phyloP scores from a whole-genome alignment of 305 asterid species.

The Lippia alba region DNA sequence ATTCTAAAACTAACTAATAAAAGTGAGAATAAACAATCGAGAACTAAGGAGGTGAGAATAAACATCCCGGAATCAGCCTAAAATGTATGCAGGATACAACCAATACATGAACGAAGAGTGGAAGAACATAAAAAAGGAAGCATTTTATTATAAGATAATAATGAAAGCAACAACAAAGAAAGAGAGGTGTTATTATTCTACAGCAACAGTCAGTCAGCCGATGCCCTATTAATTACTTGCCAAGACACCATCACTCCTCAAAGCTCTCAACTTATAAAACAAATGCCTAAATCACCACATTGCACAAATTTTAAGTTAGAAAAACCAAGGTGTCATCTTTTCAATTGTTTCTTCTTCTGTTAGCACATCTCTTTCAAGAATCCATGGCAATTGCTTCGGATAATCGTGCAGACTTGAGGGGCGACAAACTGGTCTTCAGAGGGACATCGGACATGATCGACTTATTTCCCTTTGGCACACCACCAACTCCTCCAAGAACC shows the following conservation, averaged over 20 bases:
- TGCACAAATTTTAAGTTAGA: background rate
- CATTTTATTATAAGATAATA: background rate
- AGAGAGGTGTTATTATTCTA: background rate
- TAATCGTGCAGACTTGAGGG: slow-evolving; percentile 34
- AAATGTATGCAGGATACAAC: no score
- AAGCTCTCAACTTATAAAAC: slow-evolving; percentile 3
- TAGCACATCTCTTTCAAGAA: slow-evolving; percentile 30
- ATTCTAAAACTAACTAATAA: no score
- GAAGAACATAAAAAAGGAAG: background rate
- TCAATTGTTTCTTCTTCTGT: background rate
- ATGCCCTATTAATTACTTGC: no score
- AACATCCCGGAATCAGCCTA: no score
- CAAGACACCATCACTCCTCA: background rate
- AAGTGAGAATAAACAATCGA: no score
- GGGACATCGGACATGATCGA: slow-evolving; percentile 37
- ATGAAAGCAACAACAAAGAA: background rate
- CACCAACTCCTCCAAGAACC: slow-evolving; percentile 50
- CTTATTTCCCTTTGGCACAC: slow-evolving; percentile 51
- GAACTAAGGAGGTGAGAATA: no score
- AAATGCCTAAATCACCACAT: slow-evolving; percentile 7
- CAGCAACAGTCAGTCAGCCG: background rate
- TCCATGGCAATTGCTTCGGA: slow-evolving; percentile 39
- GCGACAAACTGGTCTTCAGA: slow-evolving; percentile 40
- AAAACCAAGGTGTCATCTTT: background rate
- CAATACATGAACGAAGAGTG: background rate